A percentile compares a stretch with the other conserved stretches of the same genome.
Conservation (phyloP, 2,329 filamentous ascomycete genomes). For the Fusarium staphyleae region DNA sequence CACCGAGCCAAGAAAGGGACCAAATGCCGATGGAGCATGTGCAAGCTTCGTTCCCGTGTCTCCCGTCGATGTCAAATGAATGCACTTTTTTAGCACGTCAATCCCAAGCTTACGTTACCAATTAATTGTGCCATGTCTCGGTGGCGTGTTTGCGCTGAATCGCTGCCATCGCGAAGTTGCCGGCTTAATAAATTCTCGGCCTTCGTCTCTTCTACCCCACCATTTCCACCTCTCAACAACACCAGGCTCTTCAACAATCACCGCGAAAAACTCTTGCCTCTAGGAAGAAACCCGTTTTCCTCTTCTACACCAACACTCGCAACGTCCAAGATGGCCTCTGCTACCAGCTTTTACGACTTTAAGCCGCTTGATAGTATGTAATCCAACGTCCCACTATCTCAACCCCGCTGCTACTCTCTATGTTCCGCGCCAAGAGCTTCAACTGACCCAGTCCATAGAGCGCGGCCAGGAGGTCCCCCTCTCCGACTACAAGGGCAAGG, state of each 20-base stretch:
- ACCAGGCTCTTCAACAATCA: conserved; percentile 1
- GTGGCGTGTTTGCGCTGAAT: conserved; percentile 14
- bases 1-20: conserved; percentile 31
- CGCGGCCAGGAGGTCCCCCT: conserved; percentile 75
- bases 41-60: conserved; percentile 1
- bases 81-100: background rate
- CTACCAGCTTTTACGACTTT: conserved; percentile 77
- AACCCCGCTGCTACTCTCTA: background rate
- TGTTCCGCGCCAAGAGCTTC: background rate
- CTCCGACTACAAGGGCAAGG: conserved; percentile 81
- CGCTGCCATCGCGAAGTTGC: conserved; percentile 12
- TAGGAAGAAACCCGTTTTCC: background rate
- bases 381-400: conserved; percentile 2
- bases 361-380: conserved; percentile 79
- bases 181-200: conserved; percentile 29
- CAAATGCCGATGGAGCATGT: conserved; percentile 35
- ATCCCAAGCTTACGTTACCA: background rate
- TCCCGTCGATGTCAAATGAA: background rate
- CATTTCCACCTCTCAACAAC: conserved; percentile 25
- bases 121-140: conserved; percentile 7
- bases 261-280: background rate
- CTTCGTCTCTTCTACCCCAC: conserved; percentile 17
- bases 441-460: conserved; percentile 42
- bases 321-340: conserved; percentile 49
- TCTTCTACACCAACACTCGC: conserved; percentile 11